Conservation (phyloP, 768 basidiomycete species). For the Suillus paluster region DNA sequence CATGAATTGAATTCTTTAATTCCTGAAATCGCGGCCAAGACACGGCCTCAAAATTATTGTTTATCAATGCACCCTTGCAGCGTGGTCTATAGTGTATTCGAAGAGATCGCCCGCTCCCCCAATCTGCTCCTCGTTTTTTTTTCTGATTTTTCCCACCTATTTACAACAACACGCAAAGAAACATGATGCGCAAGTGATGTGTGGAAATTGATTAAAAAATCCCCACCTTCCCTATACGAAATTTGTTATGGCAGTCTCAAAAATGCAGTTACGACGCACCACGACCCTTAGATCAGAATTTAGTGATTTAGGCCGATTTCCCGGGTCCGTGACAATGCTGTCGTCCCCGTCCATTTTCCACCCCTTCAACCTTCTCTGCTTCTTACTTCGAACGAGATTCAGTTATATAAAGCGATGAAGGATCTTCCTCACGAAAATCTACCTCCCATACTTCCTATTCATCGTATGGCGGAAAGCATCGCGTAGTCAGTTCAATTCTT, state of each 20-base stretch:
- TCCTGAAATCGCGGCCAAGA: too few species aligned
- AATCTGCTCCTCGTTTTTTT: conserved; percentile 7
- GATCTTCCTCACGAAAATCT: conserved; percentile 40
- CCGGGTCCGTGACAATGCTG: conserved; percentile 46
- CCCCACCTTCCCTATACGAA: conserved; percentile 47
- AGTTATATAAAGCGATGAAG: conserved; percentile 61
- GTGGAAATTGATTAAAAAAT: conserved; percentile 46
- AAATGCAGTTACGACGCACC: conserved; percentile 52
- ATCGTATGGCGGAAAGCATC: conserved; percentile 55
- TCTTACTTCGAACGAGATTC: conserved; percentile 34
- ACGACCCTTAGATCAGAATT: conserved; percentile 78
- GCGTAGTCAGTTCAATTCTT: conserved; percentile 51
- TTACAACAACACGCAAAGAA: conserved; percentile 27
- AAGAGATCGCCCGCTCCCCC: conserved; percentile 2
- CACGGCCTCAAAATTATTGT: not conserved
- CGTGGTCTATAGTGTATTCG: not conserved
- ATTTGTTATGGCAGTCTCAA: conserved; percentile 43
- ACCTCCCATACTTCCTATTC: conserved; percentile 39
- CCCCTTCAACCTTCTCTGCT: conserved; percentile 38
- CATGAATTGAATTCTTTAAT: conserved; percentile 10
- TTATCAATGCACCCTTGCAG: conserved; percentile 2
- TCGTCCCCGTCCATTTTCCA: conserved; percentile 43
- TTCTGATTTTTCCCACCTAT: conserved; percentile 22
- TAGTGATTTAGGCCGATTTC: conserved; percentile 56
- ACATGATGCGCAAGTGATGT: conserved; percentile 34